A percentile compares a stretch with the other conserved stretches of the same genome.
Evolutionary conservation across 2,329 filamentous ascomycete genomes (phyloP).

Genomic region (Leptographium wingfieldii): DNA sequence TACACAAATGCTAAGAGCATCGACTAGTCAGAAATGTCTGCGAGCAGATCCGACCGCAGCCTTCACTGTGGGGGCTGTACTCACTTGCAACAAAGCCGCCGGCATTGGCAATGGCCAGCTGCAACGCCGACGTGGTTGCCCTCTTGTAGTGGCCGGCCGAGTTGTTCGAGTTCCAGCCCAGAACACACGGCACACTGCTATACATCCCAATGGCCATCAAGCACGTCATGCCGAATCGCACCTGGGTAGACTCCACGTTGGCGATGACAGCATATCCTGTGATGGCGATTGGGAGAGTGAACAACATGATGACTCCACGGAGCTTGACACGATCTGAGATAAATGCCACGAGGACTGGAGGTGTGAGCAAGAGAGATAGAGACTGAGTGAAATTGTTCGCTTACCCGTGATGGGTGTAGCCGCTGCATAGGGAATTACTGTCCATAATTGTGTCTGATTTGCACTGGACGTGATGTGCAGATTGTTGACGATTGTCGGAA

Average conservation of each 20-base stretch:
- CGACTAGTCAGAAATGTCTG: not conserved
- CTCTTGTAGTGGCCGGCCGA: conserved; percentile 58
- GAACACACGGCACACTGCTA: conserved; percentile 44
- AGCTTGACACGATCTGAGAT: conserved; percentile 48
- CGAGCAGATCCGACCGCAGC: too few relatives aligned
- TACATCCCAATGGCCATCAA: conserved; percentile 56
- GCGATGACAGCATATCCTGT: conserved; percentile 52
- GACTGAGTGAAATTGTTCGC: not conserved
- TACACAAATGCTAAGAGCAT: conserved; percentile 20
- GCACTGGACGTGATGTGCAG: conserved; percentile 31
- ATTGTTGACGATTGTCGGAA: conserved; percentile 53
- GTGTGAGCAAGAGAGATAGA: too few relatives aligned
- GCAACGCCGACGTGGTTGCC: conserved; percentile 52
- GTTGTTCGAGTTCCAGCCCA: conserved; percentile 58
- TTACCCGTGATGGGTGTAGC: conserved; percentile 41
- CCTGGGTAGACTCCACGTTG: conserved; percentile 34
- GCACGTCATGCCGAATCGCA: conserved; percentile 54
- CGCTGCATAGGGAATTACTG: conserved; percentile 50
- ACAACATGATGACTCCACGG: conserved; percentile 49
- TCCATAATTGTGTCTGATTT: conserved; percentile 49
- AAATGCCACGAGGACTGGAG: conserved; percentile 36
- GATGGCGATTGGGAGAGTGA: conserved; percentile 50
- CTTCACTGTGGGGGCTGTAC: not conserved
- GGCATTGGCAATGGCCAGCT: conserved; percentile 53
- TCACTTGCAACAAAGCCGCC: conserved; percentile 48